Base-by-base conservation (phyloP, 148 eudicot species). In the Beta vulgaris region DNA sequence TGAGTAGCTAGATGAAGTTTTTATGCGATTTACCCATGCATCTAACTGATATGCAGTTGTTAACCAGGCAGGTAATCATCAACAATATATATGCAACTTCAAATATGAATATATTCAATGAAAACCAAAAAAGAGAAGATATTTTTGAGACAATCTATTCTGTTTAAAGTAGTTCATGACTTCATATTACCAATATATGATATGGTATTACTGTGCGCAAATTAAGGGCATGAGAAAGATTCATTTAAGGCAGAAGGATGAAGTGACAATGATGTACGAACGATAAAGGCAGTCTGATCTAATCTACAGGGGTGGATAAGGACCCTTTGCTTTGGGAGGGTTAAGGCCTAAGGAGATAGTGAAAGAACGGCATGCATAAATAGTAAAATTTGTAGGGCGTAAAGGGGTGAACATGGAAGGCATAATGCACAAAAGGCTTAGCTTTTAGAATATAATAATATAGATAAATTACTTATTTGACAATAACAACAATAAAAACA, bases 291-390 rank as follows among this genome's bases (percentile, higher is more conserved):
- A 59, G 64, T 59, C n/a, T 46, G 15, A 46, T 51, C 57, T 1
- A 19, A 18, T 62, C 40, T 62, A 64, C 46, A 62, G 9, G 7
- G 5, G n/a, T 37, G 29, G 68, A 64, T 64, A 64, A 36, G 3
- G 29, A 64, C 68, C 23, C 61, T 57, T 57, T 57, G 3, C 8
- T 32, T 36, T 64, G 8, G 2, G 68, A 2, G 21, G n/a, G 7
- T 15, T 15, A 4, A 19, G 25, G 29, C 11, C 1, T 19, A 15
- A 7, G 29, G 26, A 11, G 44, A 19, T 15, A 39, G 16, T 7
- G 28, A 42, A 42, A 42, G 11, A 67, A 12, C 71, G 71, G 71
- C 71, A 67, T 67, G 53, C 71, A 67, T 43, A 67, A 7, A 3
- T 67, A 53, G 71, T 67, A 42, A 67, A 67, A 12, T 25, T 66